Base-by-base conservation (phyloP, 805 yeast species). In the Yamadazyma endophytica region DNA sequence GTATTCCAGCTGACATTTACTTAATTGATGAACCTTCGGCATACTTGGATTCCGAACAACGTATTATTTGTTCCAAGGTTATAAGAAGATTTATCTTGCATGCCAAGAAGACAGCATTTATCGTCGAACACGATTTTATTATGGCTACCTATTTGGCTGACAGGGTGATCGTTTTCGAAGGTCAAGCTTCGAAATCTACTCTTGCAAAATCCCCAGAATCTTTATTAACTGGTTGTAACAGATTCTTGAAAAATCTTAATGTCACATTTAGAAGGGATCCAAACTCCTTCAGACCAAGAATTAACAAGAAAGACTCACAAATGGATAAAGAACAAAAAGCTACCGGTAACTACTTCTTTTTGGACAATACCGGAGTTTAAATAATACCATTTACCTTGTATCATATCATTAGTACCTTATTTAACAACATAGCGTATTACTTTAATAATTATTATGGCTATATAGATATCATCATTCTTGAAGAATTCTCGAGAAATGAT, bases 181-280 rank as follows among this genome's bases (percentile, higher is more conserved):
- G 99, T 63, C 53, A 66, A 43, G 97, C 99, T 33, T 87, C 97
- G 17, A 73, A 75, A 57, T 71, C 80, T 46, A 90, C 98, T 20
- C 58, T 64, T 46, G 97, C 98, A 23, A 82, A 80, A 55, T 63
- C 83, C 31, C 97, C 98, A 32, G 96, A 92, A 69, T 78, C 95
- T 24, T 73, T 92, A 59, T 73, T 94, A 56, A 88, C 97, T 32
- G 99, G 99, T 51, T 90, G 97, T 75, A 92, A 92, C 75, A 73
- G 82, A 57, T 92, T 92, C 78, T 78, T 92, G 72, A 89, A 90
- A 80, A 90, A 88, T 62, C 78, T 92, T 71, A 86, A 90, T 50
- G 98, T 92, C 40, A 92, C 98, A 2, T 92, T 92, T 72, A 86
- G 99, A 79, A 87, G 99, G 73, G 99, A 92, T 68, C 97, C 99